Percentiles rank a stretch among this genome's conserved stretches.
Conservation (phyloP, 345 rosid species). For the Rhodomyrtus tomentosa region DNA sequence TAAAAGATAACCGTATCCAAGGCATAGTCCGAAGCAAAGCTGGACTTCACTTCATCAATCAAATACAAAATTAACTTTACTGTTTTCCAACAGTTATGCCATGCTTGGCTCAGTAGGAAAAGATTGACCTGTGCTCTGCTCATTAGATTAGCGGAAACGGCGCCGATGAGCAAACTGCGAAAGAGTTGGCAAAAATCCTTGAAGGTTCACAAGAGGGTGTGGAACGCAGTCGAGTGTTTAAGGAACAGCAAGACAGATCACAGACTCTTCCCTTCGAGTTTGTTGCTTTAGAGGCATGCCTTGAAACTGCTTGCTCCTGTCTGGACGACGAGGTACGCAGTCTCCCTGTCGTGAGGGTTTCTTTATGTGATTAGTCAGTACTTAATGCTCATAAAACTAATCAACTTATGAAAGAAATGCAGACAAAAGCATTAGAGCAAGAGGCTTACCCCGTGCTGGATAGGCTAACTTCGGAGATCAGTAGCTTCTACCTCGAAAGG, state of each 20-base stretch:
- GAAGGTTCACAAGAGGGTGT: background rate
- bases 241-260: constrained; percentile 21
- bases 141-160: background rate
- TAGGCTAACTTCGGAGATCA: constrained; percentile 55
- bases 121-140: background rate
- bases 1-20: no score
- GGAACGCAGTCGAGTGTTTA: background rate
- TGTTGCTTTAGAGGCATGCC: constrained; percentile 59
- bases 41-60: no score
- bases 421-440: constrained; percentile 50
- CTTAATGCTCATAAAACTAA: background rate
- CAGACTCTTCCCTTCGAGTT: constrained; percentile 58
- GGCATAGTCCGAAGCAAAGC: no score
- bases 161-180: background rate
- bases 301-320: constrained; percentile 61
- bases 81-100: no score
- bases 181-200: background rate
- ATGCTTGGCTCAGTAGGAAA: background rate
- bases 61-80: no score
- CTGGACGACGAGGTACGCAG: constrained; percentile 40
- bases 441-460: constrained; percentile 65
- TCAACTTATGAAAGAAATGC: background rate
- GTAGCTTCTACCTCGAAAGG: constrained; percentile 53
- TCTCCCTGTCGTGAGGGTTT: background rate
- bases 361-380: background rate